phyloP scores from a whole-genome alignment of 345 rosid genomes.

The Acer negundo region DNA sequence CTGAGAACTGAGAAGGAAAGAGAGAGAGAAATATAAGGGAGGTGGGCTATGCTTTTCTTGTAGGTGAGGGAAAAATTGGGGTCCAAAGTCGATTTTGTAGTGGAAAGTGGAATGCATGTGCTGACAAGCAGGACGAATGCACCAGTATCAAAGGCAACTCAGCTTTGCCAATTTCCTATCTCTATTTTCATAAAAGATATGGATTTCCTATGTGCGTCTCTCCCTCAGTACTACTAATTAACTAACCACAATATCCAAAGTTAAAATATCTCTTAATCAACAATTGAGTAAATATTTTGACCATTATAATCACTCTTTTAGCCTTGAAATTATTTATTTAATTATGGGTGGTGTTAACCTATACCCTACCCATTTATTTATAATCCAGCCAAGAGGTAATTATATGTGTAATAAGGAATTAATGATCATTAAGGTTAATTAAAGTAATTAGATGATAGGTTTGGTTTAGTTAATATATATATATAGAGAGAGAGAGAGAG shows the following conservation, averaged over 20 bases:
- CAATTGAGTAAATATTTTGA: background rate
- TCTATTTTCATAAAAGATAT: constrained; percentile 46
- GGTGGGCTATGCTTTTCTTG: constrained; percentile 69
- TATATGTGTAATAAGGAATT: no score
- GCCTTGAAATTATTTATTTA: background rate
- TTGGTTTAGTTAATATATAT: constrained; percentile 19
- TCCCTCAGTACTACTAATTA: constrained; percentile 16
- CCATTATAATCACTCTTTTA: background rate
- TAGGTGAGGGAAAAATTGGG: constrained; percentile 57
- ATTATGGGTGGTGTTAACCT: no score
- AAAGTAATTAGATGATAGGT: background rate
- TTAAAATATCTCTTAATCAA: background rate
- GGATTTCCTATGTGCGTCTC: constrained; percentile 61
- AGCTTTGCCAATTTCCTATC: constrained; percentile 60
- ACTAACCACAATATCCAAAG: constrained; percentile 9
- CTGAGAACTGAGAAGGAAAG: background rate
- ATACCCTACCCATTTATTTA: no score
- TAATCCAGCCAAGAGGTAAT: no score
- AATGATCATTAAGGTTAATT: background rate
- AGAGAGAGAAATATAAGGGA: constrained; percentile 33
- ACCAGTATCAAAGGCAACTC: constrained; percentile 78
- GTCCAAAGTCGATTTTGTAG: constrained; percentile 79
- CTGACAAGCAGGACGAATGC: constrained; percentile 66
- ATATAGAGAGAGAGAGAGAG: constrained; percentile 12
- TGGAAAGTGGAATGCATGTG: constrained; percentile 99